Conservation (phyloP, 2,329 filamentous ascomycete genomes). For the Dendrostoma leiphaemia region DNA sequence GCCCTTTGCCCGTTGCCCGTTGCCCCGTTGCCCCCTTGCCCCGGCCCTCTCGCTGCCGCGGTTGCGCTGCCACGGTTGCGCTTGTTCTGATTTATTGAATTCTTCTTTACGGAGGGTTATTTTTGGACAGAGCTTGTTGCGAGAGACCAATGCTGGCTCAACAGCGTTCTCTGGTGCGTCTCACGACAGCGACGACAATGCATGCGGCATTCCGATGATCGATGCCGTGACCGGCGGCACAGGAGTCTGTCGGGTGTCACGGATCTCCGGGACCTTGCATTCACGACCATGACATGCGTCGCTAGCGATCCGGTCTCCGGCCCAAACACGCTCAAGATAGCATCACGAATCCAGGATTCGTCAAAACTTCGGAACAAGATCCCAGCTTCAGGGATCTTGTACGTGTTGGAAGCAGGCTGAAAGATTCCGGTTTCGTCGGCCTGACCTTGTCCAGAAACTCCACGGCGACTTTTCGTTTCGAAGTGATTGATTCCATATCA, state of each 20-base stretch:
- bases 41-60: not conserved
- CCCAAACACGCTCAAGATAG: too few relatives aligned
- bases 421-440: too few relatives aligned
- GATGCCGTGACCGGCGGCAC: conserved; percentile 5
- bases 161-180: conserved; percentile 11
- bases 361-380: not conserved
- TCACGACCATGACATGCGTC: conserved; percentile 10
- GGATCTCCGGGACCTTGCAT: conserved; percentile 18
- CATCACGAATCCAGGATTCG: too few relatives aligned
- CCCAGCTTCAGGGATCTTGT: too few relatives aligned
- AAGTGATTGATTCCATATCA: too few relatives aligned
- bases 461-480: too few relatives aligned
- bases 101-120: not conserved
- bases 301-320: not conserved
- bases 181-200: conserved; percentile 16
- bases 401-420: too few relatives aligned
- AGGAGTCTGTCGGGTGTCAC: not conserved
- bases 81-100: too few relatives aligned
- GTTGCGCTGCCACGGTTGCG: too few relatives aligned
- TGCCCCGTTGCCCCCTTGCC: not conserved
- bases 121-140: conserved; percentile 1
- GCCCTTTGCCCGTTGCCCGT: too few relatives aligned
- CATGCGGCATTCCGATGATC: conserved; percentile 10
- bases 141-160: conserved; percentile 4
- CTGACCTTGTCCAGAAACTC: too few relatives aligned